A percentile compares a stretch with the other conserved stretches of the same genome.
Conservation (phyloP, 192 early-diverging fungal species). For the Backusella tarrabulga region DNA sequence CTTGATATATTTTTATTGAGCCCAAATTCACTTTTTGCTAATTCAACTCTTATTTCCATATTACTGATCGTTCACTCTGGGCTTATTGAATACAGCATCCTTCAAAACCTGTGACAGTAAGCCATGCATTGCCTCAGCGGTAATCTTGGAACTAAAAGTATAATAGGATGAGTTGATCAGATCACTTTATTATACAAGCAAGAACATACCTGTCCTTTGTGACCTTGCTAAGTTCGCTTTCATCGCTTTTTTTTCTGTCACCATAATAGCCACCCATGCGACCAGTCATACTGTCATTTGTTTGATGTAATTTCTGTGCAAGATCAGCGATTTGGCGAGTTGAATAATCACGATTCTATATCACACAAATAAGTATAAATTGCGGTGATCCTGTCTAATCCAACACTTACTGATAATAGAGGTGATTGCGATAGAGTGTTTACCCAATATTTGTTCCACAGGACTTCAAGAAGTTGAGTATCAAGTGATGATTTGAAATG, state of each 20-base stretch:
- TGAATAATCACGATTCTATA: slow-evolving; percentile 79
- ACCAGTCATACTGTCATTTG: slow-evolving; percentile 55
- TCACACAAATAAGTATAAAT: neutral
- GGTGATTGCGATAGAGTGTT: slow-evolving; percentile 93
- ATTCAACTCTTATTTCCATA: too few species aligned
- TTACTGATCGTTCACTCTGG: neutral
- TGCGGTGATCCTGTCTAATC: too few species aligned
- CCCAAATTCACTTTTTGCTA: too few species aligned
- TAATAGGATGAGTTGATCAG: too few species aligned
- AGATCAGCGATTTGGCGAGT: slow-evolving; percentile 79
- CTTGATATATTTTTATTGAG: too few species aligned
- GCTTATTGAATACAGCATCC: slow-evolving; percentile 68
- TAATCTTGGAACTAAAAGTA: slow-evolving; percentile 63
- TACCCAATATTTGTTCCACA: slow-evolving; percentile 99
- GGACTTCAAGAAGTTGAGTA: slow-evolving; percentile 77
- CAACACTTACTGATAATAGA: slow-evolving; percentile 67
- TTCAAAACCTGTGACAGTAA: slow-evolving; percentile 85
- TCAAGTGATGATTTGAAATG: slow-evolving; percentile 95
- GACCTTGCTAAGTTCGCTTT: slow-evolving; percentile 65
- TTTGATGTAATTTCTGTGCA: slow-evolving; percentile 80
- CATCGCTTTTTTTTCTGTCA: slow-evolving; percentile 54
- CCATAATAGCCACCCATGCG: slow-evolving; percentile 43
- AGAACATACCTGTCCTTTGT: slow-evolving; percentile 60
- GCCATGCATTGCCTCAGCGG: slow-evolving; percentile 77
- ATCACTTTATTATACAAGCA: too few species aligned